Conservation (phyloP, 2,329 filamentous ascomycete species). For the Fusarium dimerum region DNA sequence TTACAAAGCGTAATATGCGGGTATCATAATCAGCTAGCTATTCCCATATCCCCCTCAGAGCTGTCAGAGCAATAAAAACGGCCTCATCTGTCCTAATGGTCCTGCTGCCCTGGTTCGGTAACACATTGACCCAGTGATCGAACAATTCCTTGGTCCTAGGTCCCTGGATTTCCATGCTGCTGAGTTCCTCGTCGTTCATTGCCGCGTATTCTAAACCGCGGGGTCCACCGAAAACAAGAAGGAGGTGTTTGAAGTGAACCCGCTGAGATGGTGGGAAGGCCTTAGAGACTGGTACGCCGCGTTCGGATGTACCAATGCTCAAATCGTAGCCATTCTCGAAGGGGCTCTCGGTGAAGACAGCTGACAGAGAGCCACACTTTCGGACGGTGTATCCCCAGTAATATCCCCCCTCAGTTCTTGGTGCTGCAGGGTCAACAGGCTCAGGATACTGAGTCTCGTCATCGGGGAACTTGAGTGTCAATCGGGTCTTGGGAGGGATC, state of each 20-base stretch:
- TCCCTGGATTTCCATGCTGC: conserved; percentile 63
- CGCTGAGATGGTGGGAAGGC: conserved; percentile 46
- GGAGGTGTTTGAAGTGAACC: conserved; percentile 64
- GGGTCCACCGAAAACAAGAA: conserved; percentile 81
- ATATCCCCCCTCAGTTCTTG: conserved; percentile 75
- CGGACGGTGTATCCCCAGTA: conserved; percentile 85
- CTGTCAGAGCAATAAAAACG: conserved; percentile 73
- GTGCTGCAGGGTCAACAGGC: conserved; percentile 66
- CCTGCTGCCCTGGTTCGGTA: conserved; percentile 78
- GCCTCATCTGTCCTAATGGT: conserved; percentile 86
- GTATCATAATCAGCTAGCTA: conserved; percentile 17
- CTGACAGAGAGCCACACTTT: conserved; percentile 64
- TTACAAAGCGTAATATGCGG: conserved; percentile 23
- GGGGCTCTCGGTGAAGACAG: conserved; percentile 74
- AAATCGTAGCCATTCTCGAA: conserved; percentile 80
- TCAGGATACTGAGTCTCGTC: conserved; percentile 48
- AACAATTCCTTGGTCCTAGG: conserved; percentile 70
- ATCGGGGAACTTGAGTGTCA: conserved; percentile 68
- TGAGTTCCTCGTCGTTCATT: conserved; percentile 57
- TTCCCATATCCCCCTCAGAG: conserved; percentile 61
- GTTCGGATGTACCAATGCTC: conserved; percentile 81
- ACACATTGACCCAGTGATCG: conserved; percentile 81
- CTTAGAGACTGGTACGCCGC: conserved; percentile 56
- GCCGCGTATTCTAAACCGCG: conserved; percentile 77
- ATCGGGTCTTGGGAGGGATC: conserved; percentile 69